Percentiles rank a stretch among this genome's conserved stretches.
phyloP scores from a whole-genome alignment of 176 grass and related monocot species.

The Hyparrhenia diplandra region DNA sequence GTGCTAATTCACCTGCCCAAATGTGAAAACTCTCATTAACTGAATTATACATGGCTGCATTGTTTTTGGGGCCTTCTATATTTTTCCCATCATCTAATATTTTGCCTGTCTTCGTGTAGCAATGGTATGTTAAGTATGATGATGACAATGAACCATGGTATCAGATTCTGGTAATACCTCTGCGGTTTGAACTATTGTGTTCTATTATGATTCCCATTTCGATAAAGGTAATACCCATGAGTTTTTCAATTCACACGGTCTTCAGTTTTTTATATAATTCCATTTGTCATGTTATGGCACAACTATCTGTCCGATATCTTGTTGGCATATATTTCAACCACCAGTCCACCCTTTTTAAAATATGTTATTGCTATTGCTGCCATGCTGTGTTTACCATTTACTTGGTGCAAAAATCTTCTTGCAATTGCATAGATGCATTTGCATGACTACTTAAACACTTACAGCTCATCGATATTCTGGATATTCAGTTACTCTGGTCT shows the following conservation, averaged over 20 bases:
- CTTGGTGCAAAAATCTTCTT: not conserved
- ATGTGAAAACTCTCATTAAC: not conserved
- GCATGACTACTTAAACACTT: not conserved
- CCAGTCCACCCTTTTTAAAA: conserved; percentile 6
- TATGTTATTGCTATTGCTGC: not conserved
- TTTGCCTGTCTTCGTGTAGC: conserved; percentile 45
- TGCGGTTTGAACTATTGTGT: conserved; percentile 89
- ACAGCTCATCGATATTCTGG: not conserved
- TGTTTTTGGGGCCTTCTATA: conserved; percentile 7
- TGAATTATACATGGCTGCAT: conserved; percentile 3
- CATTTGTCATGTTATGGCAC: conserved; percentile 14
- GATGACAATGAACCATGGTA: conserved; percentile 91
- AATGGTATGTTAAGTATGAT: conserved; percentile 92
- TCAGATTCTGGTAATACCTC: conserved; percentile 84
- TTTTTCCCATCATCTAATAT: not conserved
- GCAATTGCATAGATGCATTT: conserved; percentile 13
- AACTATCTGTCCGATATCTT: conserved; percentile 5
- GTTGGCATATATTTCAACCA: not conserved
- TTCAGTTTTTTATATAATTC: conserved; percentile 29
- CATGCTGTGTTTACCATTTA: not conserved
- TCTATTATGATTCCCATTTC: conserved; percentile 99
- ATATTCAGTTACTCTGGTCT: not conserved
- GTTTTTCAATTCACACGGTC: not conserved
- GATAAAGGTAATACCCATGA: conserved; percentile 67
- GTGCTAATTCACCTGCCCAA: not conserved